These are phyloP conservation scores for Tranzscheliella williamsii DNA, from an alignment of 1,284 basidiomycete genomes.

Conservation along the genomic window DNA sequence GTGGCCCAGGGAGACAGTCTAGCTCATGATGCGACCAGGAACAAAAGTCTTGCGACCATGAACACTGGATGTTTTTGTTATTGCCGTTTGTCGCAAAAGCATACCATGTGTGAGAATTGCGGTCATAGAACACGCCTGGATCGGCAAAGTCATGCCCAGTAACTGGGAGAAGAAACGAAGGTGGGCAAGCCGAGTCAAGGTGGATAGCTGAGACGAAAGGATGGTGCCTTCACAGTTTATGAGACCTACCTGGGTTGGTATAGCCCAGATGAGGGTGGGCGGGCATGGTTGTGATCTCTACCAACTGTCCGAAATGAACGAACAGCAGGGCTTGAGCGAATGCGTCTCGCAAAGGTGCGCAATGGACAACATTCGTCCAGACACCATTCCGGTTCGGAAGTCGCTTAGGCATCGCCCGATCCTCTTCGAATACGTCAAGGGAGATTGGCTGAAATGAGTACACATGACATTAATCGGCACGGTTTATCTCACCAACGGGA, in stretches of 20 bases:
- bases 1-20: constrained; percentile 42
- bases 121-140: constrained; percentile 44
- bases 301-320: no score
- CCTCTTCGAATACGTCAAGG: no score
- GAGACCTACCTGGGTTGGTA: constrained; percentile 28
- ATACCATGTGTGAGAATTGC: constrained; percentile 22
- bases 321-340: no score
- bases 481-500: no score
- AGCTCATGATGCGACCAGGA: constrained; percentile 37
- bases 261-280: constrained; percentile 44
- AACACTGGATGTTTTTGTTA: constrained; percentile 44
- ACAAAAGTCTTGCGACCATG: constrained; percentile 42
- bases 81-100: constrained; percentile 46
- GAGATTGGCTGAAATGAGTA: no score
- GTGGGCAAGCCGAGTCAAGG: background rate
- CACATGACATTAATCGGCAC: no score
- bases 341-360: no score
- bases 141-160: constrained; percentile 44
- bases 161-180: constrained; percentile 1
- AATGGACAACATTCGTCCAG: no score
- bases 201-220: background rate
- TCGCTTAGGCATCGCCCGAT: no score
- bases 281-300: no score
- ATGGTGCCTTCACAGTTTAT: background rate
- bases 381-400: no score